These are phyloP conservation scores for Cladophialophora exuberans DNA, from an alignment of 2,329 filamentous ascomycete species.

Conservation along the genomic window DNA sequence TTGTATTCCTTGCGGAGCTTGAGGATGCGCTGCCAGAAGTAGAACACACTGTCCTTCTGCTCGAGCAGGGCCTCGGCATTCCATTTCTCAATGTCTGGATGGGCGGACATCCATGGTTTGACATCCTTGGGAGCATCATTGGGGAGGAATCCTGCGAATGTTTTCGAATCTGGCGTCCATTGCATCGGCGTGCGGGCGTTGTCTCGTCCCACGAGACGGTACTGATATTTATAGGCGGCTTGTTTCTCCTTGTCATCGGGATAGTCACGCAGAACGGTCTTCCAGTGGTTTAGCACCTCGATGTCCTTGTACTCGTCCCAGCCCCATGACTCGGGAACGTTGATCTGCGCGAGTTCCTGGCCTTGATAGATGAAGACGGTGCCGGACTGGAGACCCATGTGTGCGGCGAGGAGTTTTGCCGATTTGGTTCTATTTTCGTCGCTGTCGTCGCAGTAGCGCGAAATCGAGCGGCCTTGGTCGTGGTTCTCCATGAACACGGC, in stretches of 20 bases:
- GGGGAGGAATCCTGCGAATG: constrained; percentile 64
- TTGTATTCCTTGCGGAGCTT: constrained; percentile 58
- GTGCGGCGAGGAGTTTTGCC: constrained; percentile 60
- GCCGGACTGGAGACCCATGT: constrained; percentile 53
- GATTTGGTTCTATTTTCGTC: constrained; percentile 48
- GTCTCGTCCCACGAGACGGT: constrained; percentile 44
- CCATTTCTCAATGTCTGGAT: constrained; percentile 57
- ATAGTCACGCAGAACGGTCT: constrained; percentile 28
- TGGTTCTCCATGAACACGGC: constrained; percentile 68
- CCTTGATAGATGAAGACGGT: constrained; percentile 64
- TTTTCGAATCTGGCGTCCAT: constrained; percentile 55
- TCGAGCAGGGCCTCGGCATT: constrained; percentile 61
- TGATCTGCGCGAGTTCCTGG: constrained; percentile 64
- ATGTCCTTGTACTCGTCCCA: constrained; percentile 48
- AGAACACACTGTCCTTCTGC: constrained; percentile 53
- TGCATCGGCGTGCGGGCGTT: constrained; percentile 71
- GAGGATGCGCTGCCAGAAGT: constrained; percentile 65
- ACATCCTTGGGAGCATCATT: constrained; percentile 8
- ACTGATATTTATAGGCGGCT: constrained; percentile 13
- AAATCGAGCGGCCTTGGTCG: constrained; percentile 61
- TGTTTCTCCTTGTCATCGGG: constrained; percentile 18
- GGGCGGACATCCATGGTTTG: constrained; percentile 63
- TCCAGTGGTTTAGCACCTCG: constrained; percentile 56
- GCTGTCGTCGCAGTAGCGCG: constrained; percentile 54
- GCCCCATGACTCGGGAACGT: constrained; percentile 55